A percentile compares a stretch with the other conserved stretches of the same genome.
Evolutionary conservation across 768 basidiomycete species (phyloP).

Genomic region (Naganishia randhawae): DNA sequence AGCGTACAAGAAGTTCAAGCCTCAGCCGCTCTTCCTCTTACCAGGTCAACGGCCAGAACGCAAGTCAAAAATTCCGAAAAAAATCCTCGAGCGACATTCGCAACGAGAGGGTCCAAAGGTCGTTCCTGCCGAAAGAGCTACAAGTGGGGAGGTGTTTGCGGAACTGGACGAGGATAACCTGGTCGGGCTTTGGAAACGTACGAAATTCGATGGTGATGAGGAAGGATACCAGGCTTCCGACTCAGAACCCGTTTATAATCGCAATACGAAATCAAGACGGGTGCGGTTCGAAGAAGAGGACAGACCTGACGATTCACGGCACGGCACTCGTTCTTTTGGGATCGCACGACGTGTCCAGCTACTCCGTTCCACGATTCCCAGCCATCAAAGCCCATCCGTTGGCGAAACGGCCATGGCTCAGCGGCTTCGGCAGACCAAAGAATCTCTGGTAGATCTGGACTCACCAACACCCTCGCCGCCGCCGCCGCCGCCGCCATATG

Average conservation of each 20-base stretch:
- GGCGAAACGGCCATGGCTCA: neutral
- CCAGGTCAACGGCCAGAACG: neutral
- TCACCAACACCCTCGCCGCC: neutral
- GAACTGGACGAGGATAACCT: neutral
- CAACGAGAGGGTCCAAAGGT: neutral
- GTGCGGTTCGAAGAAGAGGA: neutral
- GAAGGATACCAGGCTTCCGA: neutral
- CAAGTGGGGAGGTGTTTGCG: neutral
- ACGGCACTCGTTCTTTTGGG: neutral
- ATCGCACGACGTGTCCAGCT: neutral
- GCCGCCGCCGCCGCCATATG: neutral
- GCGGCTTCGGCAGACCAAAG: neutral
- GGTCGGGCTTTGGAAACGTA: neutral
- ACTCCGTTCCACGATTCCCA: neutral
- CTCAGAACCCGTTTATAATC: neutral
- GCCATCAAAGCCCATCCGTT: too few species aligned
- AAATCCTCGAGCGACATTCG: neutral
- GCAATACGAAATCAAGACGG: neutral
- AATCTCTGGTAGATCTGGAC: constrained; percentile 5
- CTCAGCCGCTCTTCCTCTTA: neutral
- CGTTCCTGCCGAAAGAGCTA: neutral
- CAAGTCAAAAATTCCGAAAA: constrained; percentile 18
- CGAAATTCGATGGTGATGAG: neutral
- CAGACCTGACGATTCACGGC: neutral
- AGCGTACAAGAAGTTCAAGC: constrained; percentile 6